Evolutionary conservation across 2,329 filamentous ascomycete species (phyloP), one percentile per base, ranked within the genome.

Genomic region (Ceratocystiopsis minuta): DNA sequence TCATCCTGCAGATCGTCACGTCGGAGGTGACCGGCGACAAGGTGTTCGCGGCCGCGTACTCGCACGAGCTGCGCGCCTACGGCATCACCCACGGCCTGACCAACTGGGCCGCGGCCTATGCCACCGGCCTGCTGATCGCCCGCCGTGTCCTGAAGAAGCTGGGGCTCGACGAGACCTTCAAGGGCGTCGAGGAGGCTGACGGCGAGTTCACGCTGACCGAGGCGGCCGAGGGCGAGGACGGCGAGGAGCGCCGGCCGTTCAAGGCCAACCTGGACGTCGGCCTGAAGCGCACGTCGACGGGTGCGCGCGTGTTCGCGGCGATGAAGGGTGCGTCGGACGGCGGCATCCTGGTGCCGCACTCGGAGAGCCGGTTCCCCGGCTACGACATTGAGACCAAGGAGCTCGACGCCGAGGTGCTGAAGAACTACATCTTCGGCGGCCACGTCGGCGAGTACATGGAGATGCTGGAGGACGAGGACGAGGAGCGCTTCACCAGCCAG

Each of bases 371-470:
- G 58, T 98, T 98, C 85, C 90, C 90, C 58, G 90, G 90, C 59
- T 98, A 72, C 79, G 90, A 98, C 64, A 83, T 94, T 31, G 90
- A 98, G 74, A 68, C 70, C 65, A 87, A 98, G 81, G 88, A 96
- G 77, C 84, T 98, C 58, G 90, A 98, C 58, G 76, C 86, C 58
- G 90, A 98, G 66, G 81, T 77, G 54, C 84, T 98, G 62, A 86
- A 88, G 76, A 93, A 87, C 75, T 98, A 98, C 81, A 98, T 98
- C 75, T 88, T 84, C 67, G 90, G 75, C 61, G 88, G 90, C 49
- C 90, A 98, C 78, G 84, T 98, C 52, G 87, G 88, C 55, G 90
- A 98, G 78, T 98, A 98, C 80, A 98, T 98, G 90, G 90, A 98
- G 80, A 90, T 81, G 46, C 83, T 98, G 52, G 90, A 90, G 68